Evolutionary conservation across 164 flowering plant genomes (phyloP), one percentile per base, ranked within the genome.

Genomic region (grape (Vitis vinifera)): DNA sequence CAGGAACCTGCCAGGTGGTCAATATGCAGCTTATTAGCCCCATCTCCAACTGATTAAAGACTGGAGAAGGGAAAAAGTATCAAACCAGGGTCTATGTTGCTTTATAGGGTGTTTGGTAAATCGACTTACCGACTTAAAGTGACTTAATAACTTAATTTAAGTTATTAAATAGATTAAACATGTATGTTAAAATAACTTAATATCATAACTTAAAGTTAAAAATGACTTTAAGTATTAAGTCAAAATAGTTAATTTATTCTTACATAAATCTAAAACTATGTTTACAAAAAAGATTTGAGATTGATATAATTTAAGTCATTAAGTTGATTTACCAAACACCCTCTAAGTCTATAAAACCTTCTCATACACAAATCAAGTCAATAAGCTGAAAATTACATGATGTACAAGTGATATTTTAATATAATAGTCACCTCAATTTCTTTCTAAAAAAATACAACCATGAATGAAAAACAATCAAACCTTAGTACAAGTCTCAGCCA

Each of bases 391-490:
- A 66, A 6, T 23, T 13, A 30, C 7, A 13, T 37, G 50, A 61
- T 15, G 51, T 9, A 53, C 44, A 15, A 70, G 44, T 8, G 15
- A 37, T 17, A 9, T 49, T 16, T 23, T 9, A 53, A 10, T 11
- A 11, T 53, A 14, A 12, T 15, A 27, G 62, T 27, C 37, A 57
- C 30, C 19, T 6, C 27, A 17, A 44, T 10, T 14, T 23, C 31
- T 37, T 31, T 55, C 23, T 48, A 66, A 51, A 51, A 31, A 17
- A 37, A 48, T 11, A 31, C 55, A 55, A 0, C 56, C 49, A 66
- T 6, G 48, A 37, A 37, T 67, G 66, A 48, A 58, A 62, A 63
- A 59, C 13, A 50, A 65, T 11, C 59, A 51, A 65, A 77, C 83
- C 75, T 75, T 59, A 29, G 55, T 13, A 65, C 51, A 56, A 60